Evolutionary conservation across 2,329 filamentous ascomycete genomes (phyloP).

Genomic region (Cladophialophora yegresii): DNA sequence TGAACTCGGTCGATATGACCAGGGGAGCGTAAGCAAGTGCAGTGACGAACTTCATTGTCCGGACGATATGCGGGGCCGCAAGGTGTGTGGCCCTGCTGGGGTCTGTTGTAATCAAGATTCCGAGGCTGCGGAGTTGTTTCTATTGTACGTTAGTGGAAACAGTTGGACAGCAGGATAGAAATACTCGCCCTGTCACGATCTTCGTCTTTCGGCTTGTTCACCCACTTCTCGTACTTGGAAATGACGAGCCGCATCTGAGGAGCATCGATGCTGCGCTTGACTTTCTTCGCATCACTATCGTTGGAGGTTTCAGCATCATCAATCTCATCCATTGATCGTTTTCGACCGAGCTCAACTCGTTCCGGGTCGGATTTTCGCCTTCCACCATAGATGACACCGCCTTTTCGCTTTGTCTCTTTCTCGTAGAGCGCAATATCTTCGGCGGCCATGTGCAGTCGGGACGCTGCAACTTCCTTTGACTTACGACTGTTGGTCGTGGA

Average conservation of each 20-base stretch:
- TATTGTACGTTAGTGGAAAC: conserved; percentile 43
- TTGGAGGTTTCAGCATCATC: conserved; percentile 39
- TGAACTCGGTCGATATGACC: conserved; percentile 74
- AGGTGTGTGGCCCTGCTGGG: conserved; percentile 78
- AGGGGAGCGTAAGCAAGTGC: conserved; percentile 78
- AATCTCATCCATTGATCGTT: conserved; percentile 49
- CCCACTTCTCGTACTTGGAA: conserved; percentile 83
- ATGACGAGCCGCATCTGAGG: conserved; percentile 75
- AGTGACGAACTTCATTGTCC: conserved; percentile 90
- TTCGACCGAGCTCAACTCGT: conserved; percentile 43
- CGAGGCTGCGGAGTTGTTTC: conserved; percentile 79
- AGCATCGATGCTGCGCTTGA: conserved; percentile 53
- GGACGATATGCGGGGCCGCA: conserved; percentile 80
- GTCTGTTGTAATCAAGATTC: conserved; percentile 77
- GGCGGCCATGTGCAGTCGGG: conserved; percentile 72
- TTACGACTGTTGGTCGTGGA: conserved; percentile 75
- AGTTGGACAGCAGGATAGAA: conserved; percentile 15
- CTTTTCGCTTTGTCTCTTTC: conserved; percentile 84
- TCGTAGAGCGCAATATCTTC: conserved; percentile 87
- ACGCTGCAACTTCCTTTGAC: conserved; percentile 82
- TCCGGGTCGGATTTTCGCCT: conserved; percentile 50
- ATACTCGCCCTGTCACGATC: conserved; percentile 73
- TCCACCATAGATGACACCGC: conserved; percentile 64
- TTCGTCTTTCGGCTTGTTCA: conserved; percentile 70
- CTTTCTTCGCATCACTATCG: conserved; percentile 57